Evolutionary conservation across 1,139 yeast species (phyloP).

Genomic region (Hyphopichia burtonii): DNA sequence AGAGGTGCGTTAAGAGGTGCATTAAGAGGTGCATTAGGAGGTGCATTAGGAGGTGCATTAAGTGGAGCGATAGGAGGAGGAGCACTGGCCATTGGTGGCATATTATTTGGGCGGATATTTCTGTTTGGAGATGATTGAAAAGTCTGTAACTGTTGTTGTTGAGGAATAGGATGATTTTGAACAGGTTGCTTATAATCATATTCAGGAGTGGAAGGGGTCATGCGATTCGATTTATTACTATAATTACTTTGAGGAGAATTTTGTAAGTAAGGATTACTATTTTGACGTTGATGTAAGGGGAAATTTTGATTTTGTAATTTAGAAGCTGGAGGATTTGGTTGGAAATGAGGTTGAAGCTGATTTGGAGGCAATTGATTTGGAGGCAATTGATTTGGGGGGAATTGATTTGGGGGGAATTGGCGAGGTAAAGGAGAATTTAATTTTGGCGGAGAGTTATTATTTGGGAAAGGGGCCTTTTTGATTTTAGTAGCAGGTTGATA

Average conservation of each 20-base stretch:
- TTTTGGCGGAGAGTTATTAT: neutral
- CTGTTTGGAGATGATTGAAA: conserved; percentile 7
- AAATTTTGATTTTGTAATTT: too few species aligned
- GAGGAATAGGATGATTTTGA: neutral
- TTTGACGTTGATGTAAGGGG: conserved; percentile 6
- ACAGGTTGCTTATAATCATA: neutral
- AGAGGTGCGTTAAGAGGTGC: conserved; percentile 5
- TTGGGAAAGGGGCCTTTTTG: conserved; percentile 20
- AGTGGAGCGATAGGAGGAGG: too few species aligned
- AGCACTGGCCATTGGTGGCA: conserved; percentile 8
- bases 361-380: conserved; percentile 5
- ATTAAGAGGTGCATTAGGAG: conserved; percentile 6
- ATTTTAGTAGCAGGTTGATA: conserved; percentile 36
- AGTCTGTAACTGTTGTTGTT: conserved; percentile 4
- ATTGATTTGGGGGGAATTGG: neutral
- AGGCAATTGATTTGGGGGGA: conserved; percentile 3
- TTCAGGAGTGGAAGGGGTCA: conserved; percentile 5
- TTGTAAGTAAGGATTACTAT: conserved; percentile 5
- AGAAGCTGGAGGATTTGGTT: conserved; percentile 1
- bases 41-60: too few species aligned
- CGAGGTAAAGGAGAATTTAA: neutral
- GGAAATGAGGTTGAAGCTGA: conserved; percentile 5
- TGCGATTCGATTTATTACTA: conserved; percentile 3
- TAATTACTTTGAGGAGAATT: conserved; percentile 2
- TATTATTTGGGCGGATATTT: conserved; percentile 7